Conservation (phyloP, 176 grass and related monocot genomes). For the Miscanthus lutarioriparius region DNA sequence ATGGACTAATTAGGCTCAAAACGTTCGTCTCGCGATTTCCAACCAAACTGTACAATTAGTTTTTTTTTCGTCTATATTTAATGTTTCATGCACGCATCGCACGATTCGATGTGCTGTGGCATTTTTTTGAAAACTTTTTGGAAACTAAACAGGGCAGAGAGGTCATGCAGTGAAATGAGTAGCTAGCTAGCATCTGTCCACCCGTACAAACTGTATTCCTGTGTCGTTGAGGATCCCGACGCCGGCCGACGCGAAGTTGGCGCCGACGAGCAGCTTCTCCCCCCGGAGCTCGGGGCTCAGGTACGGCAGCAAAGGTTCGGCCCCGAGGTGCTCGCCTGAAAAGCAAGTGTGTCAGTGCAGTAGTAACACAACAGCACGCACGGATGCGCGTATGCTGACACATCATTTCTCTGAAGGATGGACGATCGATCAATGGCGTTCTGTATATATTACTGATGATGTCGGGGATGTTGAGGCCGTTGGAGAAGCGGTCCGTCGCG, state of each 20-base stretch:
- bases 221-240: slow-evolving; percentile 95
- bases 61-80: too few relatives aligned
- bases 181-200: not conserved
- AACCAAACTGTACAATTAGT: too few relatives aligned
- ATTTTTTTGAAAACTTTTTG: too few relatives aligned
- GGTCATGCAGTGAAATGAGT: not conserved
- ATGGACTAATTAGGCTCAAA: too few relatives aligned
- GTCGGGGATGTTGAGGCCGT: slow-evolving; percentile 91
- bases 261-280: slow-evolving; percentile 79
- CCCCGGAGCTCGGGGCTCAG: slow-evolving; percentile 78
- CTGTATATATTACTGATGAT: slow-evolving; percentile 56
- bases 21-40: too few relatives aligned
- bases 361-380: too few relatives aligned
- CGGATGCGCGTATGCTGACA: too few relatives aligned
- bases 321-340: slow-evolving; percentile 75
- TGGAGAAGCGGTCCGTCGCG: slow-evolving; percentile 85
- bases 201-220: slow-evolving; percentile 83
- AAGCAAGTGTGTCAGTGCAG: not conserved
- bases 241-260: slow-evolving; percentile 96
- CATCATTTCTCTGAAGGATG: not conserved
- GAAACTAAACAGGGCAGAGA: too few relatives aligned
- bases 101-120: too few relatives aligned
- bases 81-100: too few relatives aligned
- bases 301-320: slow-evolving; percentile 65
- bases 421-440: not conserved